Percentiles rank a stretch among this genome's conserved stretches.
phyloP scores from a whole-genome alignment of 1,284 basidiomycete species.

The Irpex rosettiformis region DNA sequence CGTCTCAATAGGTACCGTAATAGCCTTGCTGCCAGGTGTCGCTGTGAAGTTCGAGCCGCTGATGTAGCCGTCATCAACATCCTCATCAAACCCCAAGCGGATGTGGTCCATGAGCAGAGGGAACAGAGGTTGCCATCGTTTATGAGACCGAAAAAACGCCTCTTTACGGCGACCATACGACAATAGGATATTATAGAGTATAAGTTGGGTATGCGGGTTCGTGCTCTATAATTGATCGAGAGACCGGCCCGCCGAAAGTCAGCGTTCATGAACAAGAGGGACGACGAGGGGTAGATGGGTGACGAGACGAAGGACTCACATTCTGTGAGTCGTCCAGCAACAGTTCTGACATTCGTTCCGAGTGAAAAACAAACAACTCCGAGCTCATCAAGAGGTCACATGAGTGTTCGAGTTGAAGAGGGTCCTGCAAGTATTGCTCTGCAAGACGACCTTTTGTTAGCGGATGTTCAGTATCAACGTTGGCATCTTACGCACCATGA shows the following conservation, averaged over 20 bases:
- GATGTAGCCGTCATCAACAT: conserved; percentile 58
- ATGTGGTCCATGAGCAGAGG: conserved; percentile 81
- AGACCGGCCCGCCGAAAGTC: neutral
- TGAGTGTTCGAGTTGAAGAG: conserved; percentile 79
- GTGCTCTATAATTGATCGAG: conserved; percentile 53
- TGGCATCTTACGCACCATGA: conserved; percentile 61
- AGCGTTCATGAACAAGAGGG: neutral
- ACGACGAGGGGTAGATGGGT: neutral
- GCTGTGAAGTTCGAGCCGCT: conserved; percentile 36
- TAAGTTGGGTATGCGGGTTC: conserved; percentile 83
- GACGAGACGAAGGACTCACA: conserved; percentile 38
- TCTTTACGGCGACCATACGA: conserved; percentile 69
- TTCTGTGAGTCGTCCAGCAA: conserved; percentile 67
- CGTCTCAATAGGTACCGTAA: conserved; percentile 74
- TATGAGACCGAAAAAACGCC: conserved; percentile 72
- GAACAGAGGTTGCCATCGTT: conserved; percentile 80
- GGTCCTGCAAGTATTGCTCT: conserved; percentile 82
- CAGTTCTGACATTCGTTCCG: conserved; percentile 83
- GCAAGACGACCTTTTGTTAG: conserved; percentile 2
- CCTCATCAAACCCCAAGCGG: conserved; percentile 64
- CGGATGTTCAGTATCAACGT: neutral
- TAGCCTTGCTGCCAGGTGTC: conserved; percentile 31
- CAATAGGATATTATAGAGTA: conserved; percentile 78
- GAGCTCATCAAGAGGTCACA: conserved; percentile 72
- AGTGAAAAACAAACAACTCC: conserved; percentile 85